A percentile compares a stretch with the other conserved stretches of the same genome.
phyloP scores from a whole-genome alignment of 495 filamentous ascomycete species.

The Chlorociboria aeruginascens region DNA sequence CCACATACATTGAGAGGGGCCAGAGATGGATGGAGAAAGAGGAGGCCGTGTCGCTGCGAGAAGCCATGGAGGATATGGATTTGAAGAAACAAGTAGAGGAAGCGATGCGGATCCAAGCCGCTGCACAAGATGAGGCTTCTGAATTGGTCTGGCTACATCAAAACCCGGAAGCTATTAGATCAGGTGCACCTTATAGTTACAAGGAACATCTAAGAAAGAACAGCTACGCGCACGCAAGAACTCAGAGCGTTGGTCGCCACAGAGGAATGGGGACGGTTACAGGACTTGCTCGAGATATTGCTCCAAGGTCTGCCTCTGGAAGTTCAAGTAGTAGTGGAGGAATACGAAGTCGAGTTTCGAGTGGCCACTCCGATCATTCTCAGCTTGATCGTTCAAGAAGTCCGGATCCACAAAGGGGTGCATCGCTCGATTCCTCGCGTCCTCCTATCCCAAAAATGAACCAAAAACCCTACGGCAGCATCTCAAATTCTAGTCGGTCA shows the following conservation, averaged over 20 bases:
- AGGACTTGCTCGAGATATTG: slow-evolving; percentile 34
- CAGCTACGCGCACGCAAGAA: slow-evolving; percentile 49
- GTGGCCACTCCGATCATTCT: slow-evolving; percentile 11
- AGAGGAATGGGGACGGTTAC: slow-evolving; percentile 32
- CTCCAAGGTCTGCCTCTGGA: slow-evolving; percentile 34
- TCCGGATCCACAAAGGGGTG: not conserved
- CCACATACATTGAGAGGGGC: slow-evolving; percentile 66
- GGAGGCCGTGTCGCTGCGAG: slow-evolving; percentile 63
- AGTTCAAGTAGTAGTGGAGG: slow-evolving; percentile 34
- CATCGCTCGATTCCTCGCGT: slow-evolving; percentile 8
- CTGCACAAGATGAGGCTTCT: slow-evolving; percentile 75
- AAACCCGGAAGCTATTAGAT: slow-evolving; percentile 43
- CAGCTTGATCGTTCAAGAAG: slow-evolving; percentile 7
- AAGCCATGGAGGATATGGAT: slow-evolving; percentile 74
- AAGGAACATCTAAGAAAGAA: slow-evolving; percentile 47
- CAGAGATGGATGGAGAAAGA: slow-evolving; percentile 80
- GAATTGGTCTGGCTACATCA: slow-evolving; percentile 80
- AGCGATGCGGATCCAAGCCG: slow-evolving; percentile 55
- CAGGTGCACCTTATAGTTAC: slow-evolving; percentile 41
- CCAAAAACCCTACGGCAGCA: slow-evolving; percentile 16
- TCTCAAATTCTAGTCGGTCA: slow-evolving; percentile 1
- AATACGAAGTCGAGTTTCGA: slow-evolving; percentile 15
- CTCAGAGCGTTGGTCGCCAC: slow-evolving; percentile 42
- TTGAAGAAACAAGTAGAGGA: slow-evolving; percentile 37
- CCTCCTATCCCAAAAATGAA: not conserved